Base-by-base conservation (phyloP, 345 rosid genomes). In the Populus ilicifolia region DNA sequence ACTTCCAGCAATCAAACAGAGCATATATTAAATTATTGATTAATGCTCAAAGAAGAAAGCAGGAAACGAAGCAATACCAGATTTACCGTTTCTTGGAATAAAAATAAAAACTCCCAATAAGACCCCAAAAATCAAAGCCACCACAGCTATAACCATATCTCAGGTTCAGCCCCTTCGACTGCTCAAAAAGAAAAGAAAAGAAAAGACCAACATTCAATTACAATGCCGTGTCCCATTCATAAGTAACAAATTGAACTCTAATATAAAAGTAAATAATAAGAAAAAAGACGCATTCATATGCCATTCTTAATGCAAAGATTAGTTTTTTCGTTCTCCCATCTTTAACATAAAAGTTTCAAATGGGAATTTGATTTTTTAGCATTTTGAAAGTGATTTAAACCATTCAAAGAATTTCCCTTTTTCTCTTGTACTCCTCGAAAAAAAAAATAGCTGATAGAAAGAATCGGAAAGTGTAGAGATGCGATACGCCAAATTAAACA, bases 61-160 rank as follows among this genome's bases (percentile, higher is more conserved):
- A 52, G 43, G 8, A 69, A 41, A 13, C 5, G 29, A 36, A 4
- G 12, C 8, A 30, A 8, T 69, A 82, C 84, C 84, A 38, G 73
- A 71, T 70, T 82, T 82, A 17, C 72, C 36, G n/a, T 18, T 48
- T 72, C 78, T 12, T 17, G 84, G 81, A 65, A 74, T 48, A 50
- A 78, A 71, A 54, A 82, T 38, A 38, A 78, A 64, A 39, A 61
- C 81, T 21, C 84, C 81, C 59, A 78, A 70, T 36, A 82, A 48
- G 13, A 82, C 18, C 2, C 84, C 75, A 63, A 82, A 65, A 39
- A 82, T 64, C 75, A 82, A 25, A 43, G 80, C 81, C 79, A 74
- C 68, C 41, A 65, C 75, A 48, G 70, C 79, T 65, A 78, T 29
- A 35, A 82, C 62, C 84, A 82, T 74, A 29, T 70, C 76, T 70